Conservation (phyloP, 306 rosid genomes). For the Pueraria montana region DNA sequence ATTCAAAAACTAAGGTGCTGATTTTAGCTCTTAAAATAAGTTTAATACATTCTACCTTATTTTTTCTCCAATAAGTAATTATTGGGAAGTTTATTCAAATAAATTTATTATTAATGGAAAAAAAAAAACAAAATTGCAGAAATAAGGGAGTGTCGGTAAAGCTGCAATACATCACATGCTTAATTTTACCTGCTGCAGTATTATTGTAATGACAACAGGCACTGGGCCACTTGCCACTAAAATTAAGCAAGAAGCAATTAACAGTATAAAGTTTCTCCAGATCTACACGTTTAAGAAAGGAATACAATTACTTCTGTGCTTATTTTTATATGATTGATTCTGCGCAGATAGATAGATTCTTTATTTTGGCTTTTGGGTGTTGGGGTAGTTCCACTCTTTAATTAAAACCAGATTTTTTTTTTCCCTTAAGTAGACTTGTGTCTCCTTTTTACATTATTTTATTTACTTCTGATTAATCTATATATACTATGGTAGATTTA, state of each 20-base stretch:
- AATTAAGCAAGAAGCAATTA: conserved; percentile 23
- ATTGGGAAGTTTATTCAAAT: not conserved
- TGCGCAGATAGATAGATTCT: not conserved
- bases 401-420: not conserved
- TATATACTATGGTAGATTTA: not conserved
- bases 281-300: conserved; percentile 39
- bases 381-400: not conserved
- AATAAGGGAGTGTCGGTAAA: conserved; percentile 43
- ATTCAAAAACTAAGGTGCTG: not conserved
- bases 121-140: not conserved
- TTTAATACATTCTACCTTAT: too few species aligned
- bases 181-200: conserved; percentile 23
- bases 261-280: not conserved
- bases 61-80: too few species aligned
- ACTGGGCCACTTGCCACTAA: conserved; percentile 29
- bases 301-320: conserved; percentile 24
- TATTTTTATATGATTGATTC: conserved; percentile 3
- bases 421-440: not conserved
- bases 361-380: not conserved
- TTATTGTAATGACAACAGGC: conserved; percentile 12
- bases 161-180: not conserved
- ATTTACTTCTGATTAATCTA: not conserved
- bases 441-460: not conserved
- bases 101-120: not conserved
- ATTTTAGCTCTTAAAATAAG: too few species aligned